Conservation (phyloP, 1,284 basidiomycete species). For the Inonotus obliquus region DNA sequence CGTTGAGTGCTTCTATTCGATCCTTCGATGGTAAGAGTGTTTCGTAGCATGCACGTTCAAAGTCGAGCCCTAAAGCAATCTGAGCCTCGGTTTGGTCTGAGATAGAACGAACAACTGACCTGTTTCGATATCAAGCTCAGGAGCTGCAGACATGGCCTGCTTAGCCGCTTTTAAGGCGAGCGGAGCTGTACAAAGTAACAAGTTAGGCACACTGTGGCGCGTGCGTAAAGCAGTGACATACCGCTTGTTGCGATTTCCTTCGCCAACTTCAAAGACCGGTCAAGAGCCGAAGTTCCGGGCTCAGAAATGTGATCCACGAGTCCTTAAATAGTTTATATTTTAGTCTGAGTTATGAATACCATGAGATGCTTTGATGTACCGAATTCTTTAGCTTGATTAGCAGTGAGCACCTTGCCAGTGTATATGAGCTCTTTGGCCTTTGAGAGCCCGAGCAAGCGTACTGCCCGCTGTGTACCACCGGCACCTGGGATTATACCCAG, state of each 20-base stretch:
- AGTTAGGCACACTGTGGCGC: background rate
- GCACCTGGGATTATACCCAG: conserved; percentile 94
- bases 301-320: conserved; percentile 76
- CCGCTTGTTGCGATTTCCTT: conserved; percentile 67
- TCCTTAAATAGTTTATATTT: conserved; percentile 38
- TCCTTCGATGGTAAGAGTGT: conserved; percentile 76
- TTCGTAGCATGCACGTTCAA: conserved; percentile 86
- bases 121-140: conserved; percentile 71
- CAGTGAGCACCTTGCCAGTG: conserved; percentile 64
- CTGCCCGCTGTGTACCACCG: conserved; percentile 88
- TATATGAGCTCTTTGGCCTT: conserved; percentile 89
- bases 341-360: background rate
- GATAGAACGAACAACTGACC: conserved; percentile 36
- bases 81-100: background rate
- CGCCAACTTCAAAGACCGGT: conserved; percentile 63
- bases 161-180: conserved; percentile 88
- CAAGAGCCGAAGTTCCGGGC: conserved; percentile 52
- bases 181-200: conserved; percentile 53
- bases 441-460: conserved; percentile 75
- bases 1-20: conserved; percentile 79
- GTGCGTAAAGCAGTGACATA: conserved; percentile 30
- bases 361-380: conserved; percentile 43
- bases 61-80: conserved; percentile 64
- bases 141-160: conserved; percentile 77
- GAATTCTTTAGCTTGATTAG: conserved; percentile 67